Base-by-base conservation (phyloP, 371 early-diverging fungal species). In the Chytridiales sp. region DNA sequence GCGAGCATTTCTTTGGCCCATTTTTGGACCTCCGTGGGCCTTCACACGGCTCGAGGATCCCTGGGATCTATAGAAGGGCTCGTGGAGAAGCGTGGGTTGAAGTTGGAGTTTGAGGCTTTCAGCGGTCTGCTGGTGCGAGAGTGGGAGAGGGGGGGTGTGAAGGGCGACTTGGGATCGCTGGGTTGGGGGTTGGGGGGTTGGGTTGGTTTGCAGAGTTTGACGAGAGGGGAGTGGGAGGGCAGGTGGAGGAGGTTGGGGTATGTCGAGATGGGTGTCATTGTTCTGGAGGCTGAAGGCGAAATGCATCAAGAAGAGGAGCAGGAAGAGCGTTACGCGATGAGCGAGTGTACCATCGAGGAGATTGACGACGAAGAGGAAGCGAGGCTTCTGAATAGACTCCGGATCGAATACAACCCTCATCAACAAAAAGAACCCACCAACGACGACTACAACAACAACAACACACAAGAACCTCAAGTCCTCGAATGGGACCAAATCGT, bases 41-140 rank as follows among this genome's bases (percentile, higher is more conserved):
- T 74, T 17, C n/a, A 61, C 19, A 47, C 68, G 19, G 74, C 64
- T 17, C 39, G 26, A 2, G 31, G 26, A 6, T 32, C 53, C n/a
- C 52, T 74, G 15, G 32, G 46, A n/a, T 62, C 92, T 11, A 75
- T 94, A 19, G 93, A 93, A n/a, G n/a, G n/a, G n/a, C n/a, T n/a
- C n/a, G n/a, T n/a, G n/a, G n/a, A n/a, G n/a, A n/a, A n/a, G n/a
- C n/a, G n/a, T n/a, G n/a, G n/a, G n/a, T n/a, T n/a, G n/a, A n/a
- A n/a, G n/a, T n/a, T n/a, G n/a, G n/a, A n/a, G n/a, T n/a, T n/a
- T n/a, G n/a, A n/a, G n/a, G n/a, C n/a, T n/a, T n/a, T n/a, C n/a
- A n/a, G n/a, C n/a, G n/a, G n/a, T n/a, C n/a, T n/a, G n/a, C n/a
- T n/a, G n/a, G n/a, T n/a, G n/a, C n/a, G n/a, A n/a, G n/a, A n/a